Evolutionary conservation across 371 early-diverging fungal genomes (phyloP).

Genomic region (Blakeslea trispora): DNA sequence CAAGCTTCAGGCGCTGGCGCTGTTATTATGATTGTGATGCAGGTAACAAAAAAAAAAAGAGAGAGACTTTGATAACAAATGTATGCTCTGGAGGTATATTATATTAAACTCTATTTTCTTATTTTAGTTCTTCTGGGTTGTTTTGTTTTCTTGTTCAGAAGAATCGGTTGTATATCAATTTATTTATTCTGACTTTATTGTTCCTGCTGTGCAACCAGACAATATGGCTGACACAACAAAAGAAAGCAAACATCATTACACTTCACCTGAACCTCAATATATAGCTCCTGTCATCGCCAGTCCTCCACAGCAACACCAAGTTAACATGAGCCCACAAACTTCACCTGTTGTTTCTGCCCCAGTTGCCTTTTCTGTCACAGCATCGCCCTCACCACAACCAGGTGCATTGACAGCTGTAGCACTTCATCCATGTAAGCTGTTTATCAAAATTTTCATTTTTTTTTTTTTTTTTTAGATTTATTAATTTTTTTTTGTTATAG

Average conservation of each 20-base stretch:
- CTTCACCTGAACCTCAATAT: constrained; percentile 19
- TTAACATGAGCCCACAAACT: not conserved
- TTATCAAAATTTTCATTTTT: too few relatives aligned
- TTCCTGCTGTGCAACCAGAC: constrained; percentile 13
- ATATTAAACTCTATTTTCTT: too few relatives aligned
- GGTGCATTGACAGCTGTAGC: constrained; percentile 17
- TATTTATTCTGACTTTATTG: constrained; percentile 18
- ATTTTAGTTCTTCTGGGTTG: constrained; percentile 43
- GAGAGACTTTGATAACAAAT: not conserved
- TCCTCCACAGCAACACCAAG: not conserved
- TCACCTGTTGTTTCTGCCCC: constrained; percentile 6
- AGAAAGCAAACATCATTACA: constrained; percentile 22
- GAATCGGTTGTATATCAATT: constrained; percentile 46
- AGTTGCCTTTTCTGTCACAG: not conserved
- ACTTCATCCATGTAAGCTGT: constrained; percentile 26
- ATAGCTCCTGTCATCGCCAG: constrained; percentile 8
- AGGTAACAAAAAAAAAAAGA: constrained; percentile 11
- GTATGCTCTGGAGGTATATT: too few relatives aligned
- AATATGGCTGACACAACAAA: constrained; percentile 11
- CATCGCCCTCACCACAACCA: constrained; percentile 4
- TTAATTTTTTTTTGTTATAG: constrained; percentile 23
- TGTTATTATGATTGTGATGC: constrained; percentile 38
- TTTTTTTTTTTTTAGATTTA: not conserved
- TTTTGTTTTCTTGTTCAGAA: constrained; percentile 46
- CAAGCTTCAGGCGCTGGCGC: constrained; percentile 42